These are phyloP conservation scores for Kernera saxatilis DNA, from an alignment of 345 rosid species.

Conservation along the genomic window DNA sequence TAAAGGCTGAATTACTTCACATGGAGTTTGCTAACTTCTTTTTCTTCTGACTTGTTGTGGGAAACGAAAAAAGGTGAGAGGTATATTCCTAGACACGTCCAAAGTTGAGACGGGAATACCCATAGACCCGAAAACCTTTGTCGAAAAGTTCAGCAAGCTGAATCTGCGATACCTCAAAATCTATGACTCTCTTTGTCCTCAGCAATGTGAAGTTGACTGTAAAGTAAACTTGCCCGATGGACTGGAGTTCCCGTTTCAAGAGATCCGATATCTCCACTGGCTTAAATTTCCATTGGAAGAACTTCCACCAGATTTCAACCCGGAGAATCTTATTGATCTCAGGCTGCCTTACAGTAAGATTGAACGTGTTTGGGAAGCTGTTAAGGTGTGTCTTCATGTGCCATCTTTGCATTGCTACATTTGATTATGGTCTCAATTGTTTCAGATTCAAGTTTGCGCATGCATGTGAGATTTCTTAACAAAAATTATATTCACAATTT, in stretches of 20 bases:
- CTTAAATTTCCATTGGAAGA: background rate
- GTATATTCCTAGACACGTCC: constrained; percentile 2
- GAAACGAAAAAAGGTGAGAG: background rate
- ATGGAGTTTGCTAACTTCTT: background rate
- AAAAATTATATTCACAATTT: no score
- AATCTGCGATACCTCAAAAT: constrained; percentile 27
- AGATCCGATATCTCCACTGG: constrained; percentile 25
- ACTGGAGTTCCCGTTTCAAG: background rate
- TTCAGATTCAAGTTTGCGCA: no score
- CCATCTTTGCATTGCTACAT: background rate
- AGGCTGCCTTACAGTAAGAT: constrained; percentile 2
- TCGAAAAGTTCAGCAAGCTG: background rate
- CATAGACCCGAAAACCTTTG: background rate
- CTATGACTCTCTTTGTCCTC: background rate
- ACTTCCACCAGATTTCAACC: constrained; percentile 15
- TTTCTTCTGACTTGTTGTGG: background rate
- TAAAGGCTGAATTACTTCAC: background rate
- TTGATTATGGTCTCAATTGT: no score
- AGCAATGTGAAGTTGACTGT: background rate
- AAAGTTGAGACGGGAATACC: background rate
- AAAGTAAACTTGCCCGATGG: background rate
- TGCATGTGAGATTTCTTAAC: background rate
- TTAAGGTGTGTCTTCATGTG: background rate
- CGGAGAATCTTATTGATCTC: constrained; percentile 18
- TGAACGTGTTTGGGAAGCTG: constrained; percentile 8